Evolutionary conservation across 164 flowering plant genomes (phyloP), one percentile per base, ranked within the genome.

Genomic region (Annona cherimola): DNA sequence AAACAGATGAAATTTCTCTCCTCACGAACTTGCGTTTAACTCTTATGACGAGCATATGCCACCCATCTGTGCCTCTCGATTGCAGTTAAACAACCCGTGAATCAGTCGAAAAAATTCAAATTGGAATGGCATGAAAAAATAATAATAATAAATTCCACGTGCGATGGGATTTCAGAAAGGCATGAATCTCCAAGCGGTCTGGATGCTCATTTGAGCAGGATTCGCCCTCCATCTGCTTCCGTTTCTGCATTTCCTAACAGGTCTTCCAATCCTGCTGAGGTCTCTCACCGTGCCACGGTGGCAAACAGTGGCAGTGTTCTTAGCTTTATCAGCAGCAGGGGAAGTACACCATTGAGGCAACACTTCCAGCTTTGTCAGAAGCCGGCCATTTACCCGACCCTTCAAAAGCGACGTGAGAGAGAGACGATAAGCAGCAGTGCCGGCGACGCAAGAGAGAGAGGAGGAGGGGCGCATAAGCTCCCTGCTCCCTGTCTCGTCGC

Each of bases 291-390:
- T 67, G 68, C 11, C 6, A 75, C 78, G 71, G 74, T 64, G 50
- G 60, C 71, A 14, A 78, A 74, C 71, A 69, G 74, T 64, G 81
- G 69, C 67, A 72, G 62, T 70, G 84, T 76, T 71, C 71, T 45
- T 18, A 61, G 61, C 72, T 66, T 70, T 62, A 68, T 75, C 69
- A 71, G 70, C 59, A 46, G 8, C 16, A 44, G 64, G 63, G 46
- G 70, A 42, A 45, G 66, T 26, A 14, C 41, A 42, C 67, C 70
- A 35, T 75, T 74, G 5, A 80, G 65, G 61, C 66, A 77, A n/a
- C 72, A 74, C 50, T 73, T 73, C 44, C 84, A 79, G 77, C 64
- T 71, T 62, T 81, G 66, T 70, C 79, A 76, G 74, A 79, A 63
- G 55, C 55, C 79, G 14, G 60, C 59, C 8, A 11, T 54, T 68